Conservation (phyloP, 441 rosid genomes). For the Bocquillonia castaneifolia region DNA sequence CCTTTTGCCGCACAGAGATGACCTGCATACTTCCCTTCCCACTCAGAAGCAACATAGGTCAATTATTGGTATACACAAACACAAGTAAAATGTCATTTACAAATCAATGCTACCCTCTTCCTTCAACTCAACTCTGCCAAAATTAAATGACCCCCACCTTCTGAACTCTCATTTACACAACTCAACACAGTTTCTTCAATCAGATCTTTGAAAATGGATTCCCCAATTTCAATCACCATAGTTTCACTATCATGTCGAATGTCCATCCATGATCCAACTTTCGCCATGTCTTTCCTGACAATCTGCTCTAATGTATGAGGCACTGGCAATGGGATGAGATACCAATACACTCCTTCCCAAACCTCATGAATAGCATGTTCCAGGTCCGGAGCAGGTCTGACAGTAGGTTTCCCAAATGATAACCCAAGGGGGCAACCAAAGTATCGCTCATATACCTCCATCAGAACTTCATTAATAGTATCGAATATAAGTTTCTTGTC, state of each 20-base stretch:
- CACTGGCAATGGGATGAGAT: constrained; percentile 54
- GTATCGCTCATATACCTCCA: constrained; percentile 45
- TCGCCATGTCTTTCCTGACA: constrained; percentile 66
- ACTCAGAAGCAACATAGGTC: constrained; percentile 10
- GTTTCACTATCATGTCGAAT: constrained; percentile 44
- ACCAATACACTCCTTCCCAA: constrained; percentile 71
- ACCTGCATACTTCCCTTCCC: constrained; percentile 21
- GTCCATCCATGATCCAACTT: constrained; percentile 64
- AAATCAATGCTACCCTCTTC: constrained; percentile 21
- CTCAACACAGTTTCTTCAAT: constrained; percentile 47
- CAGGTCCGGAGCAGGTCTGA: constrained; percentile 38
- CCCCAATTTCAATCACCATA: constrained; percentile 47
- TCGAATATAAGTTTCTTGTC: constrained; percentile 65
- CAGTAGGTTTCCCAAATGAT: constrained; percentile 42
- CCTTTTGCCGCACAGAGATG: constrained; percentile 8
- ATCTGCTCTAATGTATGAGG: constrained; percentile 69
- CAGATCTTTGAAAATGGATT: constrained; percentile 60
- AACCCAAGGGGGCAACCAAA: constrained; percentile 60
- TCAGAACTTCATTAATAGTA: constrained; percentile 71
- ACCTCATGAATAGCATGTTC: constrained; percentile 45
- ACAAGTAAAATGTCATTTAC: constrained; percentile 16
- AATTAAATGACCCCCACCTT: constrained; percentile 15
- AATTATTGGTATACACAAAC: constrained; percentile 23
- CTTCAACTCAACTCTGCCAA: constrained; percentile 22
- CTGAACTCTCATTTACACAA: constrained; percentile 24